A percentile compares a stretch with the other conserved stretches of the same genome.
phyloP scores from a whole-genome alignment of 2,329 filamentous ascomycete genomes.

The Hypoxylon sp. region DNA sequence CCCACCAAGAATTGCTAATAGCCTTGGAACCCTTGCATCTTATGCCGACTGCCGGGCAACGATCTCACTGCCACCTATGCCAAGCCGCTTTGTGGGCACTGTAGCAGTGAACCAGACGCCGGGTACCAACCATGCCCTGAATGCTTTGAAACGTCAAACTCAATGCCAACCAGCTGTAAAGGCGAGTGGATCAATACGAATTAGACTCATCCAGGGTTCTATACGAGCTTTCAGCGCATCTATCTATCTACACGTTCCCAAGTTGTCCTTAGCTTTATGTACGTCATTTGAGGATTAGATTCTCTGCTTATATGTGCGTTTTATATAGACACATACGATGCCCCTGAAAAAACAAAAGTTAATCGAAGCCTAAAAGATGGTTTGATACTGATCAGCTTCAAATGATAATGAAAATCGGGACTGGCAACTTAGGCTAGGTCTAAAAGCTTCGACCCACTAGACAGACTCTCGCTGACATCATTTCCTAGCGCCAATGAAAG shows the following conservation, averaged over 20 bases:
- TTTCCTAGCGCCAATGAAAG: conserved; percentile 30
- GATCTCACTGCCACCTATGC: conserved; percentile 41
- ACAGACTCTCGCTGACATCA: conserved; percentile 40
- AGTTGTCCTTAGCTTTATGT: background rate
- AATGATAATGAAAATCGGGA: conserved; percentile 38
- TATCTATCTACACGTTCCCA: background rate
- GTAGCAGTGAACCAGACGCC: conserved; percentile 34
- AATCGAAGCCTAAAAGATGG: conserved; percentile 22
- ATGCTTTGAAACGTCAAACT: conserved; percentile 27
- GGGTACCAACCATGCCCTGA: conserved; percentile 28
- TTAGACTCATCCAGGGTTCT: background rate
- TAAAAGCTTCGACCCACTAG: conserved; percentile 22
- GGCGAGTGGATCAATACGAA: conserved; percentile 16
- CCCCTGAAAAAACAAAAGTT: background rate
- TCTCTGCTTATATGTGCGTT: background rate
- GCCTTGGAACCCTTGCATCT: conserved; percentile 19
- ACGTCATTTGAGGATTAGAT: background rate
- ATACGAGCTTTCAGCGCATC: background rate
- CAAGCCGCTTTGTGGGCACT: conserved; percentile 26
- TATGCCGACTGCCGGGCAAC: conserved; percentile 43
- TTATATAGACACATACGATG: conserved; percentile 2
- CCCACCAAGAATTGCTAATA: conserved; percentile 15
- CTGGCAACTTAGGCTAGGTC: conserved; percentile 14
- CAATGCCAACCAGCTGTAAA: conserved; percentile 6
- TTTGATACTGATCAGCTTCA: conserved; percentile 41